Conservation (phyloP, 495 filamentous ascomycete genomes). For the Rostrohypoxylon terebratum region DNA sequence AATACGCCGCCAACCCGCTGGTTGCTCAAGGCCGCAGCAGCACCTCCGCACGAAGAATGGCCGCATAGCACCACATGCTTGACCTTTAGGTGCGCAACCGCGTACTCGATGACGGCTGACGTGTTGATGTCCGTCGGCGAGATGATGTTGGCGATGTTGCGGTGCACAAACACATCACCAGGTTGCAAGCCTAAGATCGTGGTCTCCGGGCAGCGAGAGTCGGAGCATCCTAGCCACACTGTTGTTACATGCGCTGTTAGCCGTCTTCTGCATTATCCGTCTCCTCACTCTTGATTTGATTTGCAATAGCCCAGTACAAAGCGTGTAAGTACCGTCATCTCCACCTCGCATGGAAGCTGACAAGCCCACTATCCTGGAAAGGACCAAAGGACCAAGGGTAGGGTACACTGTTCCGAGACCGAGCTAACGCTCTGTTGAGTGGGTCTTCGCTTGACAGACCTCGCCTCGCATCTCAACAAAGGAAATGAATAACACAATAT, state of each 20-base stretch:
- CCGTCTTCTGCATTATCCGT: conserved; percentile 8
- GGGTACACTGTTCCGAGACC: conserved; percentile 3
- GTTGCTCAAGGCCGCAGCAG: conserved; percentile 74
- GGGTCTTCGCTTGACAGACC: conserved; percentile 26
- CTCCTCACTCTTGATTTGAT: conserved; percentile 4
- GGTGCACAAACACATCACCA: conserved; percentile 92
- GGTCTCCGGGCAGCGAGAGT: conserved; percentile 89
- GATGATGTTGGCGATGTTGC: conserved; percentile 94
- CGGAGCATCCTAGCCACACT: conserved; percentile 94
- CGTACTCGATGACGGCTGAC: conserved; percentile 83
- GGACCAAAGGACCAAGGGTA: too few relatives aligned
- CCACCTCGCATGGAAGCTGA: background rate
- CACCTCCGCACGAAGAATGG: conserved; percentile 85
- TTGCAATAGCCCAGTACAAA: background rate
- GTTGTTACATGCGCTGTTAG: conserved; percentile 21
- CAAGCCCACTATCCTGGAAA: background rate
- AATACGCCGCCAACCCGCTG: conserved; percentile 76
- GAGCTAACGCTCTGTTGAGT: conserved; percentile 43
- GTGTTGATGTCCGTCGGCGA: conserved; percentile 81
- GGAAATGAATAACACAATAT: background rate
- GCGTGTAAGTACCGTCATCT: background rate
- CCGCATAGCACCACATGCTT: conserved; percentile 87
- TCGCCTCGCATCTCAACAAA: conserved; percentile 44
- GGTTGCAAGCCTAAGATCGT: conserved; percentile 82
- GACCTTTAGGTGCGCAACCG: conserved; percentile 79